phyloP scores from a whole-genome alignment of 169 alveolate genomes.

The Neospora caninum region DNA sequence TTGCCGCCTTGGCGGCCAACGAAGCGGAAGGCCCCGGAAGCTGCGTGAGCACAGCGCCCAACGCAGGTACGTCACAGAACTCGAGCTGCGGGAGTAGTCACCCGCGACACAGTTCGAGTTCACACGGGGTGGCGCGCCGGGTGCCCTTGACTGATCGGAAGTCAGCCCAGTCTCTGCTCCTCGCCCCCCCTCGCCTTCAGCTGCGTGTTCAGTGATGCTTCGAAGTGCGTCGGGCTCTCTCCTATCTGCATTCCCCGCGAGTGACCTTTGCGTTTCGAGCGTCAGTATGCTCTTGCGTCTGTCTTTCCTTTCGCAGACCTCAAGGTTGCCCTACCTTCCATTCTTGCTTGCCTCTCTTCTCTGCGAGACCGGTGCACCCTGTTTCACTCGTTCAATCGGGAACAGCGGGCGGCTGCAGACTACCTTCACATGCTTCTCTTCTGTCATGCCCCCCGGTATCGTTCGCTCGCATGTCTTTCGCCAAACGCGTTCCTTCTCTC shows the following conservation, averaged over 20 bases:
- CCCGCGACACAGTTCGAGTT: too few relatives aligned
- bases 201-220: too few relatives aligned
- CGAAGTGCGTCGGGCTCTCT: too few relatives aligned
- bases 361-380: conserved; percentile 1
- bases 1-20: background rate
- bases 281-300: background rate
- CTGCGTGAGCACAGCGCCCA: background rate
- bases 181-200: too few relatives aligned
- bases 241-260: too few relatives aligned
- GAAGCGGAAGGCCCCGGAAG: background rate
- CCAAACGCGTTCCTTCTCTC: background rate
- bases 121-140: too few relatives aligned
- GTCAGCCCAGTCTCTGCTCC: too few relatives aligned
- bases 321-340: background rate
- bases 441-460: background rate
- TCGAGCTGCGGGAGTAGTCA: too few relatives aligned
- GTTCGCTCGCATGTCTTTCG: background rate
- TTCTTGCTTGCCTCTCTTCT: conserved; percentile 1
- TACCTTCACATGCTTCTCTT: background rate
- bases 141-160: too few relatives aligned
- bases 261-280: too few relatives aligned
- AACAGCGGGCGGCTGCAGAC: conserved; percentile 21
- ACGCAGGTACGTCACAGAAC: background rate
- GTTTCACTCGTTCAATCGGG: background rate
- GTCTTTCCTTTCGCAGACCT: background rate